Evolutionary conservation across 352 stramenopile species (phyloP), one percentile per base, ranked within the genome.

Genomic region (Phytophthora agathidicida): DNA sequence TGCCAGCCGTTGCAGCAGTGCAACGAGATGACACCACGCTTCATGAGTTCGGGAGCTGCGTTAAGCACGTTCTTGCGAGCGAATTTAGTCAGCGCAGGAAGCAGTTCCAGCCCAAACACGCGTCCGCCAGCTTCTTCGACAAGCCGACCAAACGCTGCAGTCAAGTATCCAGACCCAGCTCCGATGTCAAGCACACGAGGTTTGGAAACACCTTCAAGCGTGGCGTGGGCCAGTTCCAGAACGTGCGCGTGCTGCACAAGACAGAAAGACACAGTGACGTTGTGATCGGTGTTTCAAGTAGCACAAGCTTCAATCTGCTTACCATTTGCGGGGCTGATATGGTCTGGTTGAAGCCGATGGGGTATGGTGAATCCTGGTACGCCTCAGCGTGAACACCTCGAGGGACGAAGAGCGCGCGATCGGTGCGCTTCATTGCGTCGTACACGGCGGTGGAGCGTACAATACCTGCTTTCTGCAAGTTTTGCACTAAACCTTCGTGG

Each of bases 121-220:
- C 48, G 65, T 13, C 71, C 75, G 14, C 33, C 37, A 22, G 78
- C 78, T 22, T 72, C 33, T 27, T 74, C 52, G 3, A 97, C 73
- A 60, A 97, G 81, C n/a, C 88, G 75, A 7, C 83, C 91, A 36
- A 98, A 77, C 32, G 86, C 89, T 3, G 93, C 91, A 8, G 90
- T 96, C 17, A 99, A 67, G 69, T 98, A 99, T 0, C 96, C 96
- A 2, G 87, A 97, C 24, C 96, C 96, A 23, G 77, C 96, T n/a
- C 96, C 96, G 3, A 99, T 88, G 68, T 99, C 96, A 4, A 99
- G 67, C 11, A 98, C 82, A 14, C 80, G 82, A 4, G 94, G 68
- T 22, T 61, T 61, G 20, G 28, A 36, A 39, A 78, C 73, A 35
- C 71, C 69, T 35, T 48, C 80, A 58, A 75, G 51, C 23, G 53